Evolutionary conservation across 208 protist genomes (phyloP).

Genomic region (Vickermania ingenoplastis): DNA sequence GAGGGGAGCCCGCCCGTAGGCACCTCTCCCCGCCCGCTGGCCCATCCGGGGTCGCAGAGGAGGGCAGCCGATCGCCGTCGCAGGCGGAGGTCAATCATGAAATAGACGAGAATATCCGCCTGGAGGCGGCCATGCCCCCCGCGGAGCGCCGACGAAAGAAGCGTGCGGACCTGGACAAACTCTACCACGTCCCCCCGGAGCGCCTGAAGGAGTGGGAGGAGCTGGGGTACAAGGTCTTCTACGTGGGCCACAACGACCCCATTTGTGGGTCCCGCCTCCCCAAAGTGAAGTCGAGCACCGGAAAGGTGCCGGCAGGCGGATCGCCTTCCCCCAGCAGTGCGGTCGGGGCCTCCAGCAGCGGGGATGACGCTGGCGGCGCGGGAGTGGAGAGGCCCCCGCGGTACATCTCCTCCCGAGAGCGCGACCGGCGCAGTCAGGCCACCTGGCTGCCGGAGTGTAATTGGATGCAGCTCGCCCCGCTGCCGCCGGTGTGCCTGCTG

Average conservation of each 20-base stretch:
- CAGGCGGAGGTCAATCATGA: neutral
- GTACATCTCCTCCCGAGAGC: neutral
- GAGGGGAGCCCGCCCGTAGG: neutral
- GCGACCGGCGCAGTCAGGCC: neutral
- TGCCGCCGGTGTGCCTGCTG: neutral
- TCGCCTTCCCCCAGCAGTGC: neutral
- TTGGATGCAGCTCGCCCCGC: slow-evolving; percentile 1
- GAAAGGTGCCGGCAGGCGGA: neutral
- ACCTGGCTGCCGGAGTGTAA: neutral
- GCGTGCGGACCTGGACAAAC: neutral
- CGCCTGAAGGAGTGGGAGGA: slow-evolving; percentile 50
- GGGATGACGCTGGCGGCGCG: neutral
- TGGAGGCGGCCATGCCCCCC: neutral
- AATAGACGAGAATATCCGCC: neutral
- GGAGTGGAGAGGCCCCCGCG: neutral
- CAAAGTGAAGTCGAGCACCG: neutral
- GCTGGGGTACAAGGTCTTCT: slow-evolving; percentile 67
- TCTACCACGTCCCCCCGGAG: slow-evolving; percentile 6
- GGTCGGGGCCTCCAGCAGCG: neutral
- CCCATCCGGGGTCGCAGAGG: neutral
- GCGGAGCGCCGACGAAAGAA: neutral
- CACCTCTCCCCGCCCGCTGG: neutral
- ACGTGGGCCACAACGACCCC: slow-evolving; percentile 17
- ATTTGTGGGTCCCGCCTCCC: neutral
- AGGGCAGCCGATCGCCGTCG: neutral